Conservation (phyloP, 768 basidiomycete genomes). For the Boletellus ananiceps region DNA sequence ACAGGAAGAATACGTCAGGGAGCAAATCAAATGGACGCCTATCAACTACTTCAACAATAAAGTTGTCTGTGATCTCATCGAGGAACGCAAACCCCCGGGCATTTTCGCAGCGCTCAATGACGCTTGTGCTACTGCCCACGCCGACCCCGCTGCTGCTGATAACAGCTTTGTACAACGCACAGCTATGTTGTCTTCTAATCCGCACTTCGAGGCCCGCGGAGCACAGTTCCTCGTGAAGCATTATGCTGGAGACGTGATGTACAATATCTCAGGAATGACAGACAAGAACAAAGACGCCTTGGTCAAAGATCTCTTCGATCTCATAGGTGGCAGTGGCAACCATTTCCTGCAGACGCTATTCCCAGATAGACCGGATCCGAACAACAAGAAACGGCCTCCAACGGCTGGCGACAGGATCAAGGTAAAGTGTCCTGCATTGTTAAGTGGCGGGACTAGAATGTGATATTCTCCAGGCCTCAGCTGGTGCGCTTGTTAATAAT, state of each 20-base stretch:
- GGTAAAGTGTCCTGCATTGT: slow-evolving; percentile 36
- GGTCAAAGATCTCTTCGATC: slow-evolving; percentile 90
- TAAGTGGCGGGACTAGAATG: not conserved
- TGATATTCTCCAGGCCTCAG: slow-evolving; percentile 58
- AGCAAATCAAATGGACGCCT: slow-evolving; percentile 98
- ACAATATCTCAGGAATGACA: slow-evolving; percentile 96
- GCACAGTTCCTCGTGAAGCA: slow-evolving; percentile 93
- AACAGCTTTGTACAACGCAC: slow-evolving; percentile 94
- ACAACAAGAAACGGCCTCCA: slow-evolving; percentile 96
- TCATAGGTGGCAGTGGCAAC: slow-evolving; percentile 76
- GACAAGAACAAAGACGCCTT: slow-evolving; percentile 99
- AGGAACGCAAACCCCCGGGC: slow-evolving; percentile 93
- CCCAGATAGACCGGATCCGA: slow-evolving; percentile 91
- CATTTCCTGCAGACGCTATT: slow-evolving; percentile 85
- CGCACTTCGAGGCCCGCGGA: slow-evolving; percentile 94
- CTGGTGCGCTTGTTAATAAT: slow-evolving; percentile 93
- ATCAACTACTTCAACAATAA: slow-evolving; percentile 99
- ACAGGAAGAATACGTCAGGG: slow-evolving; percentile 97
- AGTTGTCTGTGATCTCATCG: slow-evolving; percentile 96
- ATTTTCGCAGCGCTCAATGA: slow-evolving; percentile 98
- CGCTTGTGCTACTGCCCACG: slow-evolving; percentile 98
- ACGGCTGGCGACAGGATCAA: slow-evolving; percentile 98
- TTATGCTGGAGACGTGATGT: slow-evolving; percentile 98
- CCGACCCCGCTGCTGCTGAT: slow-evolving; percentile 93
- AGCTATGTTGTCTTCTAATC: slow-evolving; percentile 71